A percentile compares a stretch with the other conserved stretches of the same genome.
phyloP scores from a whole-genome alignment of 331 rosid species.

The Spiraea crenata region DNA sequence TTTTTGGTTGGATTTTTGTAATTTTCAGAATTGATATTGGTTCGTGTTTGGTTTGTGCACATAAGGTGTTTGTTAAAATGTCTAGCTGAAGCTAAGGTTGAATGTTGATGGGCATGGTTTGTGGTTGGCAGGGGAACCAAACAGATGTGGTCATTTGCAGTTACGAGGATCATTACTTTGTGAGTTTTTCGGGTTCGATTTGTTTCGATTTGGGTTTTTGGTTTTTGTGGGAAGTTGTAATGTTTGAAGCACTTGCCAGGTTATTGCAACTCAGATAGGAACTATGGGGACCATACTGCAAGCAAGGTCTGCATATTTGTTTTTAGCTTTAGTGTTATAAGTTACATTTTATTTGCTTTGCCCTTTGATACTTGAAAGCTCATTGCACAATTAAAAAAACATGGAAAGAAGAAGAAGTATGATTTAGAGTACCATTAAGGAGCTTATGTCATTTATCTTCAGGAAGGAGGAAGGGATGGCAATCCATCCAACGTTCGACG shows the following conservation, averaged over 20 bases:
- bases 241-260: constrained; percentile 29
- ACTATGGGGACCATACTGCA: constrained; percentile 60
- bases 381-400: too few species aligned
- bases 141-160: constrained; percentile 72
- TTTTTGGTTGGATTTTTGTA: background rate
- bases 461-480: constrained; percentile 81
- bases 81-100: background rate
- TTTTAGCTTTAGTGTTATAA: background rate
- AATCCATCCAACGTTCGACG: constrained; percentile 66
- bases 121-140: constrained; percentile 63
- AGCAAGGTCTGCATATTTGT: constrained; percentile 42
- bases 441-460: constrained; percentile 22
- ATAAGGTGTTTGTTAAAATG: constrained; percentile 29
- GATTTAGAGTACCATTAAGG: background rate
- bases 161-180: constrained; percentile 76
- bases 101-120: constrained; percentile 13
- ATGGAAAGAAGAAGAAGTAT: background rate
- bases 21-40: background rate
- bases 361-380: background rate
- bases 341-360: background rate
- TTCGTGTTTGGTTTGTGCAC: constrained; percentile 11
- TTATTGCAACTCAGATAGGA: constrained; percentile 59
- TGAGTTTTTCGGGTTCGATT: constrained; percentile 35
- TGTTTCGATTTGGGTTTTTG: background rate
- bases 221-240: constrained; percentile 8